These are phyloP conservation scores for Globisporangium cystogenes DNA, from an alignment of 352 stramenopile genomes.

Conservation along the genomic window DNA sequence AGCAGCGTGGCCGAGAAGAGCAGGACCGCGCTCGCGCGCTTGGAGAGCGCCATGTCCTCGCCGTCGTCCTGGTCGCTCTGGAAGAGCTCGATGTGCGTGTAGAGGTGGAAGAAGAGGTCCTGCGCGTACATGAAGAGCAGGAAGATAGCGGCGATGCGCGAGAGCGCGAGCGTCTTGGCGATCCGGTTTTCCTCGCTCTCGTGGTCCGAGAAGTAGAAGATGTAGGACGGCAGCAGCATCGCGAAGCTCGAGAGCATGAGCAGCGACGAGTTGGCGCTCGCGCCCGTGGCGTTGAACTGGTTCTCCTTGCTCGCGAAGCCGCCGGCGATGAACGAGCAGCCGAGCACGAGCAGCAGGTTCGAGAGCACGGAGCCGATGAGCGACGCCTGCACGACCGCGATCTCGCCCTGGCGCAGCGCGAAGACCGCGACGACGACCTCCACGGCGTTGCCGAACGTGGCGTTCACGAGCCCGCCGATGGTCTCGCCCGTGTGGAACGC, in stretches of 20 bases:
- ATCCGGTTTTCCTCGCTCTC: conserved; percentile 67
- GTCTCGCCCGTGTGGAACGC: conserved; percentile 96
- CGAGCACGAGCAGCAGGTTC: conserved; percentile 97
- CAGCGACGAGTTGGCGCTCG: conserved; percentile 92
- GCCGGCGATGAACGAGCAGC: conserved; percentile 94
- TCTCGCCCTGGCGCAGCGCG: conserved; percentile 90
- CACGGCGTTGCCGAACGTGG: conserved; percentile 97
- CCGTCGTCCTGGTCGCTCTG: conserved; percentile 49
- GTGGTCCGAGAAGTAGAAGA: conserved; percentile 82
- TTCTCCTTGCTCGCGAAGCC: conserved; percentile 74
- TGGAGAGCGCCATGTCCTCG: conserved; percentile 79
- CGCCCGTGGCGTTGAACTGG: conserved; percentile 91
- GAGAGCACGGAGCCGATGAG: conserved; percentile 97
- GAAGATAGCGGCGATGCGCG: conserved; percentile 73
- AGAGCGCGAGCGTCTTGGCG: conserved; percentile 68
- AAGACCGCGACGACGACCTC: conserved; percentile 96
- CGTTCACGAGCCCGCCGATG: conserved; percentile 96
- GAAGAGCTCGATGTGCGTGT: conserved; percentile 94
- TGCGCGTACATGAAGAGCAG: conserved; percentile 93
- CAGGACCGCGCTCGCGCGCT: conserved; percentile 68
- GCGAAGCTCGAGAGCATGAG: conserved; percentile 92
- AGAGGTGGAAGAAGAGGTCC: conserved; percentile 95
- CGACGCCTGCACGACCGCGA: conserved; percentile 95
- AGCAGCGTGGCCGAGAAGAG: conserved; percentile 86
- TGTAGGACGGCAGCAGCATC: conserved; percentile 92